Evolutionary conservation across 805 yeast genomes (phyloP), one percentile per base, ranked within the genome.

Genomic region (Clavispora fructus): DNA sequence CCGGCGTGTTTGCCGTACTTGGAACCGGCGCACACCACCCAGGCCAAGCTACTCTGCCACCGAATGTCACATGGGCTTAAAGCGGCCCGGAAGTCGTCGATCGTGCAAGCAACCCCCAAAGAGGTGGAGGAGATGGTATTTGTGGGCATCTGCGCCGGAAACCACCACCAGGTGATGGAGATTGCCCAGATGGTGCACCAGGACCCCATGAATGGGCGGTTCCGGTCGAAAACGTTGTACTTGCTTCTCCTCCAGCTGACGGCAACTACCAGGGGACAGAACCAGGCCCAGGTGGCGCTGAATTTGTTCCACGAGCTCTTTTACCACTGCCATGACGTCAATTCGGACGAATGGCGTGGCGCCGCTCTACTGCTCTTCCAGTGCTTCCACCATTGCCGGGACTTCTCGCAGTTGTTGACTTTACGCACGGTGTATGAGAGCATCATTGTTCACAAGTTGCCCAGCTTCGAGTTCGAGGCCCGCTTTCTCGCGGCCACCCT

Each of bases 361-460:
- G 56, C 55, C 10, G 11, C 45, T 26, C 10, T 14, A 7, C 39
- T 39, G 27, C 48, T 54, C n/a, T 41, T 46, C 25, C 19, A 35
- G 16, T 43, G 50, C 27, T 51, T 53, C 16, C 39, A 32, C 6
- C 37, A 41, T 27, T 57, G 62, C 32, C 23, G 46, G 2, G 60
- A 62, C 44, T 57, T 62, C 47, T 47, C 58, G 12, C 53, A 53
- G 33, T 43, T 61, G 1, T 41, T 58, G 9, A 45, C 45, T 4
- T 47, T 67, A 23, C 62, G 62, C 35, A 28, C 48, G 11, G 44
- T 67, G 13, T 64, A 61, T 57, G 56, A 56, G 26, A 51, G 46
- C 33, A 45, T 57, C 40, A 43, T 57, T 13, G 41, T 29, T 10
- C 38, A 41, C 13, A 30, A 40, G 1, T 45, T 44, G n/a, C 30